Base-by-base conservation (phyloP, 1,284 basidiomycete genomes). In the Boletellus deceptivus region DNA sequence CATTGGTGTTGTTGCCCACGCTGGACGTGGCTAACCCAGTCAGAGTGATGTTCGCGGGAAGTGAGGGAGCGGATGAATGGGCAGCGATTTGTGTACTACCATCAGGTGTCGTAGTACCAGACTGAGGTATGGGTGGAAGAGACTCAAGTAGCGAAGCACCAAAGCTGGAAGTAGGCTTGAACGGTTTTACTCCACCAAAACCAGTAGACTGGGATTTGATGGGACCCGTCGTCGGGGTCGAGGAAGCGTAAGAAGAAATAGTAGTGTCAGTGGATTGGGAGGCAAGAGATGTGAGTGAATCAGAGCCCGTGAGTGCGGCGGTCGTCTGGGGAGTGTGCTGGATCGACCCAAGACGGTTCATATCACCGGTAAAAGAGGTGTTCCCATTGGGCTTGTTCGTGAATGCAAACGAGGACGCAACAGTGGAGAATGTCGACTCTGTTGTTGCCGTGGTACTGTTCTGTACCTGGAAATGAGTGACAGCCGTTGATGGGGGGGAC, bases 111-210 rank as follows among this genome's bases (percentile, higher is more conserved):
- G 72, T 71, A 0, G 80, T 70, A 2, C 70, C 68, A 9, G 85
- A 82, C 29, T 80, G 79, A 13, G 84, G 79, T 49, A 86, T 82
- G 9, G 89, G 76, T 3, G 91, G 91, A 24, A 96, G 71, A 1
- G 83, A 83, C 53, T 91, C 89, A 49, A 94, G 68, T 29, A 96
- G 69, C 14, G 84, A 82, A 35, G 89, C 84, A 31, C 94, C 94
- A 66, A 98, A 98, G 29, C 83, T 88, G 1, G 89, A 92, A 0
- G 89, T 83, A 2, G 94, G 94, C 68, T 95, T 93, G 80, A 98
- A 98, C 2, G 91, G 79, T 69, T 92, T 94, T 57, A 97, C 72
- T 2, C 86, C 89, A 24, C 78, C 75, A 59, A 88, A 91, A 1
- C 94, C 94, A 2, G 94, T 97, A 35, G 75, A 66, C 61, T 97